phyloP scores from a whole-genome alignment of 1,284 basidiomycete genomes.

The Malassezia sp. region DNA sequence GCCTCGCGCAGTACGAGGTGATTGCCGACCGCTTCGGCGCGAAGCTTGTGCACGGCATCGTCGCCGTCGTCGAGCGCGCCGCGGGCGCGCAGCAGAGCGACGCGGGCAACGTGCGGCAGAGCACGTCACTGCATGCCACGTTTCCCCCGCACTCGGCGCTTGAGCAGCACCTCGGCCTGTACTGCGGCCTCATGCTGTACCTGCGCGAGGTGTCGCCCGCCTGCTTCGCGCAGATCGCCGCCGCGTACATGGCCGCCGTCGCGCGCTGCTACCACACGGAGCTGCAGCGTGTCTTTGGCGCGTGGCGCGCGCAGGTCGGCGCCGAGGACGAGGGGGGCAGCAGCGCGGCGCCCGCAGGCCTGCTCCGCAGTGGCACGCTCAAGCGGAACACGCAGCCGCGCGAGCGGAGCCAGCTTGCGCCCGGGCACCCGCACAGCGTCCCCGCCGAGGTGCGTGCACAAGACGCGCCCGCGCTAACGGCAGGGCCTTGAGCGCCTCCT shows the following conservation, averaged over 20 bases:
- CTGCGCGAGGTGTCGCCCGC: slow-evolving; percentile 67
- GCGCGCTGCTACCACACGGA: slow-evolving; percentile 33
- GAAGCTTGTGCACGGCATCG: slow-evolving; percentile 73
- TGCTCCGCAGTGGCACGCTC: background rate
- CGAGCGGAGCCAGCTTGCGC: slow-evolving; percentile 16
- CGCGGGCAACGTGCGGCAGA: slow-evolving; percentile 17
- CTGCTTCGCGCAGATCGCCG: slow-evolving; percentile 31
- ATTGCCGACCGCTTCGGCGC: slow-evolving; percentile 83
- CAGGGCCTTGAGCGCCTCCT: slow-evolving; percentile 67
- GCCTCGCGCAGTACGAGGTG: slow-evolving; percentile 74
- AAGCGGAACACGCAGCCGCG: slow-evolving; percentile 18
- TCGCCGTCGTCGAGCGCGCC: slow-evolving; percentile 64
- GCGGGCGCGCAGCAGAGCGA: slow-evolving; percentile 24
- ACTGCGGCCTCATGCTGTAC: slow-evolving; percentile 81
- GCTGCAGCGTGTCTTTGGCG: slow-evolving; percentile 27
- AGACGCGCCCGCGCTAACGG: too few species aligned
- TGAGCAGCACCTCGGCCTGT: slow-evolving; percentile 71
- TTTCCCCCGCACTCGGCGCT: slow-evolving; percentile 47
- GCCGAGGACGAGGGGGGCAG: slow-evolving; percentile 28
- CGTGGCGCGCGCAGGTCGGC: slow-evolving; percentile 20
- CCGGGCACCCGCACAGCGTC: background rate
- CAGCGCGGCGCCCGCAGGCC: slow-evolving; percentile 1
- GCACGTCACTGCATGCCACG: slow-evolving; percentile 26
- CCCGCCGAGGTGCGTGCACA: slow-evolving; percentile 14
- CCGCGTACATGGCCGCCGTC: slow-evolving; percentile 29